Evolutionary conservation across 1,284 basidiomycete genomes (phyloP), one percentile per base, ranked within the genome.

Genomic region (Cutaneotrichosporon mucoides): DNA sequence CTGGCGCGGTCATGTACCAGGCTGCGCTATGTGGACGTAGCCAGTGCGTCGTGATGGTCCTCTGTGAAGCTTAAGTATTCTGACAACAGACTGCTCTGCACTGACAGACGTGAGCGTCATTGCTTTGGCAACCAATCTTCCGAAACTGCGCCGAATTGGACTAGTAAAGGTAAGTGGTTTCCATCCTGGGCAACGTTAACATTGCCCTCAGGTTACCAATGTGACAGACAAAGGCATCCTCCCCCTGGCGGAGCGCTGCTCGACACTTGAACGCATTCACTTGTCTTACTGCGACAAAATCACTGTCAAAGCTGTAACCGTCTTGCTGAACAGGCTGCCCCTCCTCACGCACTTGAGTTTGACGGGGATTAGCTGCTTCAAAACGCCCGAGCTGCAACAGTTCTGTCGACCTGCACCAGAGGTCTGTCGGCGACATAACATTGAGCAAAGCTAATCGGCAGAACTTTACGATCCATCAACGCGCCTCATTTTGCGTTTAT

Each of bases 271-370:
- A 73, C 86, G 96, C 40, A 92, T 99, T 37, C 96, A 99, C 76
- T 81, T 99, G 33, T 96, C 92, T 1, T 99, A 98, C 76, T 99
- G 96, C 78, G 92, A 97, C 71, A 91, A 96, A 68, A 89, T 99
- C 62, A 86, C 89, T 5, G 90, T 98, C 63, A 85, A 88, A 75
- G 93, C 93, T 11, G 86, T 99, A 53, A 90, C 95, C 68, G 92
- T 88, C 77, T 83, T 99, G 42, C 83, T 99, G 51, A 88, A 91
- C 73, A 86, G 89, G 68, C 83, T 99, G 15, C 85, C 86, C 66
- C 89, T 91, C 65, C 81, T 99, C 41, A 97, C 92, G 4, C 96
- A 99, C 78, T 82, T 99, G 49, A 96, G 92, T 76, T 79, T 99
- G 65, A 98, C 96, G 10, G 96, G 95, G n/a, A 89, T 99, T 36